Evolutionary conservation across 2,329 filamentous ascomycete species (phyloP).

Genomic region (Alternaria sp.): DNA sequence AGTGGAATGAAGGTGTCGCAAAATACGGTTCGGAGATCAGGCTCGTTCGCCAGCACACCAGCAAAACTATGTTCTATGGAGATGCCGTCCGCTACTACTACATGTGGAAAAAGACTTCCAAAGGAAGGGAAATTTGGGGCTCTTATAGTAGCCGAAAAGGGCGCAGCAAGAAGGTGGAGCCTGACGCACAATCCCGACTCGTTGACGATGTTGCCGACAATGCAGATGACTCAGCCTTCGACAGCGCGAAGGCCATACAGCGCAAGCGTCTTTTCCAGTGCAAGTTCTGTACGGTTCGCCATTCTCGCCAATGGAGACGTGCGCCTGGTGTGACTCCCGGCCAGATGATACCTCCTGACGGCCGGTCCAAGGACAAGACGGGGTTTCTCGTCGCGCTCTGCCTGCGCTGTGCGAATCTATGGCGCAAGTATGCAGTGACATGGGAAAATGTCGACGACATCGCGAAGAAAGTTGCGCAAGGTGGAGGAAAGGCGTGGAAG

Average conservation of each 20-base stretch:
- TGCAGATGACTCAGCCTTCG: constrained; percentile 94
- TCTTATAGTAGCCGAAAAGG: constrained; percentile 86
- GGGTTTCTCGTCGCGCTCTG: constrained; percentile 83
- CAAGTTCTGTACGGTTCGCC: constrained; percentile 86
- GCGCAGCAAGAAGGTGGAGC: constrained; percentile 77
- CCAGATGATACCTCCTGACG: constrained; percentile 72
- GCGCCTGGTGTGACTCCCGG: constrained; percentile 80
- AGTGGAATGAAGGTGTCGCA: constrained; percentile 88
- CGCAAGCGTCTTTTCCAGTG: constrained; percentile 88
- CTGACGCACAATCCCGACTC: constrained; percentile 71
- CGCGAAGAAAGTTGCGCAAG: constrained; percentile 81
- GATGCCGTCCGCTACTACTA: constrained; percentile 94
- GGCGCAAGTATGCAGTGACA: constrained; percentile 94
- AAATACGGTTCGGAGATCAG: constrained; percentile 93
- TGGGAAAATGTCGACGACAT: constrained; percentile 95
- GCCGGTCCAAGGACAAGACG: constrained; percentile 80
- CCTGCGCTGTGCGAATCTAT: constrained; percentile 87
- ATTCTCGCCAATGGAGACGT: constrained; percentile 88
- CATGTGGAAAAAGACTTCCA: constrained; percentile 93
- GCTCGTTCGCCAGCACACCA: constrained; percentile 80
- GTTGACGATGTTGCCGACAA: constrained; percentile 93
- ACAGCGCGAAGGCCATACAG: constrained; percentile 80
- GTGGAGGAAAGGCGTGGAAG: constrained; percentile 84
- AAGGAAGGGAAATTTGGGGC: constrained; percentile 88
- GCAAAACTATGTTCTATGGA: constrained; percentile 77